Percentiles rank a stretch among this genome's conserved stretches.
These are phyloP conservation scores for Escallonia rubra DNA, from an alignment of 129 eudicot species.

Conservation along the genomic window DNA sequence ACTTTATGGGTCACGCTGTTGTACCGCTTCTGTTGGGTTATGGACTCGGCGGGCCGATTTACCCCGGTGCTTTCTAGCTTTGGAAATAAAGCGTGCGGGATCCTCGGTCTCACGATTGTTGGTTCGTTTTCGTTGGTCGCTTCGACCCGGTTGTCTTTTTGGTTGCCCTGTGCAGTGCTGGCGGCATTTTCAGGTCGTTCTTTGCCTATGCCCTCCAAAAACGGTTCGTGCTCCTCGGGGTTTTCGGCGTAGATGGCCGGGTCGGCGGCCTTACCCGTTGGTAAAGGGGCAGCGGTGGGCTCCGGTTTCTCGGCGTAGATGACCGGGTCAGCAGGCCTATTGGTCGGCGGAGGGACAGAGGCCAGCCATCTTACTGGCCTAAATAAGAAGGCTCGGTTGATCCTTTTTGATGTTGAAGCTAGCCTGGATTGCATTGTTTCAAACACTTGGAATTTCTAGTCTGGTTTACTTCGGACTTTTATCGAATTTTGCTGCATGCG, in stretches of 20 bases:
- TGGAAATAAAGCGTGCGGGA: constrained; percentile 31
- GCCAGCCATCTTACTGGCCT: constrained; percentile 1
- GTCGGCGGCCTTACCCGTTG: constrained; percentile 29
- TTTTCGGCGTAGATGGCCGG: constrained; percentile 27
- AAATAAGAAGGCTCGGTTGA: constrained; percentile 10
- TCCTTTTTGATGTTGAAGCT: constrained; percentile 6
- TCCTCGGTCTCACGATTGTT: constrained; percentile 32
- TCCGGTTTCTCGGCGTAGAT: constrained; percentile 6
- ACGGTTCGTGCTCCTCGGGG: neutral
- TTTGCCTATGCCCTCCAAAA: constrained; percentile 13
- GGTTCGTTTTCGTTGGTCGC: constrained; percentile 26
- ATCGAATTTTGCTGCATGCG: neutral
- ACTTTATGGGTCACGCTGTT: neutral
- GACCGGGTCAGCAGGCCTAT: neutral
- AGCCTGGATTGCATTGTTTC: constrained; percentile 44
- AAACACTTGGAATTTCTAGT: neutral
- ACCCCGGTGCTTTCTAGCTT: constrained; percentile 42
- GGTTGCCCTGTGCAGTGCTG: constrained; percentile 2
- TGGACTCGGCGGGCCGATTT: constrained; percentile 38
- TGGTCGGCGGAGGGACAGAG: neutral
- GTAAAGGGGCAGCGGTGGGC: neutral
- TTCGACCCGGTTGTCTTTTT: neutral
- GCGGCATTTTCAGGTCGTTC: constrained; percentile 25
- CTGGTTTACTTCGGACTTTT: neutral
- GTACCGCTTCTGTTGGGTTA: constrained; percentile 50